Base-by-base conservation (phyloP, 2,329 filamentous ascomycete species). In the Diaporthe sp. region DNA sequence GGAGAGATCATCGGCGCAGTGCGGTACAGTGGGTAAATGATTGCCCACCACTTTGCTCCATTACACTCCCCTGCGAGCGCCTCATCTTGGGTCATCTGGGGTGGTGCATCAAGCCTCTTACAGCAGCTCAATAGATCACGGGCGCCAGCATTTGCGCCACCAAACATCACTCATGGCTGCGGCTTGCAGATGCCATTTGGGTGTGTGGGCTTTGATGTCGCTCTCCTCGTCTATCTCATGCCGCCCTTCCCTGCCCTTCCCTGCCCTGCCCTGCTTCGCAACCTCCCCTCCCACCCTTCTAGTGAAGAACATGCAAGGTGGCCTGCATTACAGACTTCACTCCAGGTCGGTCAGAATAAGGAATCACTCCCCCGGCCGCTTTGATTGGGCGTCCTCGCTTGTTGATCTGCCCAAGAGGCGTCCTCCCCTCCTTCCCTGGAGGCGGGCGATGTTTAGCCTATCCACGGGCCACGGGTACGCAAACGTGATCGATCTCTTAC, bases 51-150 rank as follows among this genome's bases (percentile, higher is more conserved):
- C 49, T 47, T 53, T 53, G 17, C 28, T 37, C 57, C n/a, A 71
- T 75, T 34, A 75, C 55, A 34, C 72, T 61, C 28, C 60, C 73
- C 73, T 75, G 68, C 49, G 17, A 55, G 47, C 75, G 49, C 72
- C 72, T 75, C 72, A 72, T 73, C 55, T 75, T 57, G 55, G 47
- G 71, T 72, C 72, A 74, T 73, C 61, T 75, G 55, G 63, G 44
- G 60, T 55, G 39, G 68, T 76, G 73, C 73, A 77, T 74, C 53
- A 67, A 73, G 76, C 74, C 70, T 77, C 74, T 63, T 71, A 76
- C 74, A 65, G 25, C 71, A 73, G 49, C 55, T 73, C 76, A 77
- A 76, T 77, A 77, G 76, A 77, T 73, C 74, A 73, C 70, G 76
- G 76, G 51, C 71, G 65, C 70, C 71, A 49, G 58, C 76, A 76